phyloP scores from a whole-genome alignment of 441 rosid genomes.

The California macrophylla region DNA sequence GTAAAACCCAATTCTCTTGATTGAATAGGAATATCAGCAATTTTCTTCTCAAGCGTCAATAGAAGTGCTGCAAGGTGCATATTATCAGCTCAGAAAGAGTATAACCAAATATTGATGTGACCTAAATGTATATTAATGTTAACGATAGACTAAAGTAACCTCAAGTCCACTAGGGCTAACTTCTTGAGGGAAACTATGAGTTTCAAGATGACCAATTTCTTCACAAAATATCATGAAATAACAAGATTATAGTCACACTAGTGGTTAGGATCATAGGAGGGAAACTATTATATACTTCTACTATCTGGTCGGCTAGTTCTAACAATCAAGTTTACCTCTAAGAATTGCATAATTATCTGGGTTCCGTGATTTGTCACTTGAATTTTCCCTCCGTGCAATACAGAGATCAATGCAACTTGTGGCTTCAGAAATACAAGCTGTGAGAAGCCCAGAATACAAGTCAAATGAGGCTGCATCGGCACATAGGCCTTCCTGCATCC shows the following conservation, averaged over 20 bases:
- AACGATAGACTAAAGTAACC: slow-evolving; percentile 9
- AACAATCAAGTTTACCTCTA: slow-evolving; percentile 43
- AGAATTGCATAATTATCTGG: slow-evolving; percentile 93
- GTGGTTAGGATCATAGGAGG: neutral
- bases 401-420: slow-evolving; percentile 69
- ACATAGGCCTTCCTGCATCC: slow-evolving; percentile 76
- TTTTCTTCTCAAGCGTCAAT: slow-evolving; percentile 76
- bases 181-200: neutral
- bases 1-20: slow-evolving; percentile 79
- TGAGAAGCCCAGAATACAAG: slow-evolving; percentile 59
- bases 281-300: neutral
- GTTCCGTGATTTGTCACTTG: slow-evolving; percentile 57
- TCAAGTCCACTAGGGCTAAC: neutral
- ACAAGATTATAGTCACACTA: neutral
- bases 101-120: neutral
- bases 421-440: slow-evolving; percentile 88
- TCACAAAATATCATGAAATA: slow-evolving; percentile 4
- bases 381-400: slow-evolving; percentile 45
- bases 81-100: slow-evolving; percentile 14
- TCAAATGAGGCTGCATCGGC: slow-evolving; percentile 97
- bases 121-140: slow-evolving; percentile 9
- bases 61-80: slow-evolving; percentile 60
- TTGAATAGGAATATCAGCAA: slow-evolving; percentile 69
- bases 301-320: neutral
- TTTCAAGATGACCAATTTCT: neutral